Percentiles rank a stretch among this genome's conserved stretches.
These are phyloP conservation scores for Galerina marginata DNA, from an alignment of 768 basidiomycete genomes.

Conservation along the genomic window DNA sequence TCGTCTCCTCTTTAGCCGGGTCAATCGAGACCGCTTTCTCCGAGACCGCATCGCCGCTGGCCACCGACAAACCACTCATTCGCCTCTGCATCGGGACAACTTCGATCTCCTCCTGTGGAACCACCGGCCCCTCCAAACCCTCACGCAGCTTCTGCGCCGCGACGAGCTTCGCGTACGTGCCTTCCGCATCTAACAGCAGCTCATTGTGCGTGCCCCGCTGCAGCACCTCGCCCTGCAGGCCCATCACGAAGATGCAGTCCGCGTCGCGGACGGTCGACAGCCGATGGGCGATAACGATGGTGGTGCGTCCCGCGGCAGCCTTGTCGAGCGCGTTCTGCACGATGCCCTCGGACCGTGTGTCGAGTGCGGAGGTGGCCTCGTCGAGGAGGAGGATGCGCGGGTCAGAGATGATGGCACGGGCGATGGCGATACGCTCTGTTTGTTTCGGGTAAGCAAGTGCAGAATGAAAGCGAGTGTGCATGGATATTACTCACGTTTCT, in stretches of 20 bases:
- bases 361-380: slow-evolving; percentile 87
- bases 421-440: slow-evolving; percentile 78
- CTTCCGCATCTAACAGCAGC: slow-evolving; percentile 55
- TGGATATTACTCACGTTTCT: slow-evolving; percentile 51
- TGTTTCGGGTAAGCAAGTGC: not conserved
- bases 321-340: slow-evolving; percentile 93
- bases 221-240: slow-evolving; percentile 71
- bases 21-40: slow-evolving; percentile 31
- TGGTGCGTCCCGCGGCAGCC: slow-evolving; percentile 77
- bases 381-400: slow-evolving; percentile 83
- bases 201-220: slow-evolving; percentile 81
- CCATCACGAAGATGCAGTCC: slow-evolving; percentile 85
- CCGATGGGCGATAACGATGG: slow-evolving; percentile 79
- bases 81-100: not conserved
- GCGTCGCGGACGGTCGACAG: slow-evolving; percentile 85
- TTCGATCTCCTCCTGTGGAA: not conserved
- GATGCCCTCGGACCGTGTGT: slow-evolving; percentile 83
- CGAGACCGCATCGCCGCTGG: not conserved
- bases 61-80: not conserved
- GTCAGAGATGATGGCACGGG: slow-evolving; percentile 86
- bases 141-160: slow-evolving; percentile 79
- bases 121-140: slow-evolving; percentile 23
- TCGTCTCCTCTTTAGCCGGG: slow-evolving; percentile 46
- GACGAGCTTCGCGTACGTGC: slow-evolving; percentile 76
- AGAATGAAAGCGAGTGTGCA: not conserved